Base-by-base conservation (phyloP, 1,284 basidiomycete species). In the Dichomitus squalens region DNA sequence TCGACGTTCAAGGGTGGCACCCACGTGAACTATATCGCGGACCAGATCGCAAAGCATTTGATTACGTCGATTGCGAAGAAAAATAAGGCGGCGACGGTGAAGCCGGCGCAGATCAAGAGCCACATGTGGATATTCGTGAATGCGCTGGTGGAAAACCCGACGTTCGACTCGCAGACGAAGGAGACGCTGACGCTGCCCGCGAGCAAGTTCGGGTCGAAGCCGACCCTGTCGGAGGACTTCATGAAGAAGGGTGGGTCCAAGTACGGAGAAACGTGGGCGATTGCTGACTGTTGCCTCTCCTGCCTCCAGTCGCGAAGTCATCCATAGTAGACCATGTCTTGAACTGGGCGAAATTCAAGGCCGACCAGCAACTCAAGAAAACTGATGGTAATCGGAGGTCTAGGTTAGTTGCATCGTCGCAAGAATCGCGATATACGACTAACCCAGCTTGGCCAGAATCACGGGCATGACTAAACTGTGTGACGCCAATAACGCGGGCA, bases 61-160 rank as follows among this genome's bases (percentile, higher is more conserved):
- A 83, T 95, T 61, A 80, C 90, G 16, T 83, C 85, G 7, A 94
- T 98, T 67, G 81, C 87, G 70, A 97, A 96, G 86, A 99, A 98
- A 84, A 98, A 98, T 80, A 98, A 97, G 78, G 93, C 82, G 2
- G 93, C 95, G 8, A 84, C 90, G 1, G 90, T 99, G 68, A 98
- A 98, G 75, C 84, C 93, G 11, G 85, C 88, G 58, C 95, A 98
- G 75, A 90, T 99, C 76, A 96, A 94, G 79, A 96, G 92, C 71
- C 96, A 99, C 71, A 95, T 99, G 85, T 97, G 95, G 95, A 84
- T 99, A 59, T 99, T 99, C 70, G 91, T 99, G 72, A 99, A 99
- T 70, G 88, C 93, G 21, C 81, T 98, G 62, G 92, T 99, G 63
- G 96, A 98, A 77, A 99, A 99, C 72, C 96, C 97, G 8, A 94